Evolutionary conservation across 768 basidiomycete genomes (phyloP), one percentile per base, ranked within the genome.

Genomic region (Chlorophyllum brunneum): DNA sequence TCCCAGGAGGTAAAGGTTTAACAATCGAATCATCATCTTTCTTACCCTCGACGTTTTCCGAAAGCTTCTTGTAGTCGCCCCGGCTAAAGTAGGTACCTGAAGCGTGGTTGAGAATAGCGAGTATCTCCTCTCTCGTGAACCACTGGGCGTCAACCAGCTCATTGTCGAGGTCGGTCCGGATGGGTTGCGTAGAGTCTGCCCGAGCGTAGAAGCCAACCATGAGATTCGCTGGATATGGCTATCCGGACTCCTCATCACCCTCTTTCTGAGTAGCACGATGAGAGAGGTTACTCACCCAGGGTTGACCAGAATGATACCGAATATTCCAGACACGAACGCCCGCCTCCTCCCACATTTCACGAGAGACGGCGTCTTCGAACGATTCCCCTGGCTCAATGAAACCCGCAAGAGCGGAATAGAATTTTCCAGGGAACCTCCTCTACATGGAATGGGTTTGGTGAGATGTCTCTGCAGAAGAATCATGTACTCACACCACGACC

Each of bases 311-410:
- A 66, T 94, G 91, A 63, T 95, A 98, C 58, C 75, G 76, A 22
- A 94, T 79, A 57, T 92, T 78, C 73, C 85, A 86, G 20, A 92
- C 90, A 41, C 77, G 80, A n/a, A 98, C 79, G 3, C 95, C 95
- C 2, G 92, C 90, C 67, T 98, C 95, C 66, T 99, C 95, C 85
- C 92, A 92, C 66, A 95, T 86, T 67, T 98, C 95, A 33, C 95
- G 79, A 47, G 80, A 75, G 26, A 98, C 94, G 2, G 95, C 88
- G 59, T 98, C 94, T 63, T 99, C 95, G 57, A 97, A 87, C 0
- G 88, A 83, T 66, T 99, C 95, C 8, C 88, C 94, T 4, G 94
- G 92, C 65, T 98, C 95, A 39, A 95, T 79, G 64, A 98, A 98
- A 2, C 95, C 95, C 1, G 95, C 92, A 24, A 98, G 70, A 40